Base-by-base conservation (phyloP, 352 stramenopile species). In the Pythium folliculosum region DNA sequence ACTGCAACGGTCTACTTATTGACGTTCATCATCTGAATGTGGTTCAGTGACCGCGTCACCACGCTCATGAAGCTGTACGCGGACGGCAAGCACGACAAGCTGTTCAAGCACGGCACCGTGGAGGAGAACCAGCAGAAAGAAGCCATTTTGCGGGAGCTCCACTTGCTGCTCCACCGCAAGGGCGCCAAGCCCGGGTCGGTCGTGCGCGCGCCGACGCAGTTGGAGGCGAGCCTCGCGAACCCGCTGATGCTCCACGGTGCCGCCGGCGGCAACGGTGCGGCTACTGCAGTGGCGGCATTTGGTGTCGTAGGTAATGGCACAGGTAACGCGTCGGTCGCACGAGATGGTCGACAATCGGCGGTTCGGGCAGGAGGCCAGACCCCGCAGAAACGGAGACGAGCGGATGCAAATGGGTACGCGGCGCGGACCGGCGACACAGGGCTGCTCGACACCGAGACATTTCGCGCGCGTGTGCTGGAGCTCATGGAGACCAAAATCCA, bases 401-500 rank as follows among this genome's bases (percentile, higher is more conserved):
- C 27, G 1, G 67, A 68, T 16, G 35, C 50, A 49, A 40, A 25
- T 19, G 19, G 25, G 13, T 51, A 52, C 38, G 1, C 40, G 3
- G 56, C 13, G 19, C 51, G 51, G 51, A 21, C 23, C 4, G 51
- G 25, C n/a, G 51, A 56, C 5, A 8, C 9, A 35, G 60, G 68
- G 37, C 19, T 37, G 59, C 27, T 70, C 14, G 76, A 78, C 48
- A 79, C 75, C 38, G 77, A 88, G 1, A 72, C 59, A 48, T 93
- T 93, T 56, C 82, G 84, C 27, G 67, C 76, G 22, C 77, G 82
- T 9, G 72, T 95, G 35, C 66, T 95, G 49, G 74, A 83, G 54
- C 72, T 95, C 9, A 88, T 95, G 48, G 82, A 95, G 66, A 85
- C 73, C 55, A 95, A 95, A 63, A 83, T 93, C 40, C 78, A 89